These are phyloP conservation scores for Microascus cirrosus DNA, from an alignment of 2,329 filamentous ascomycete species.

Conservation along the genomic window DNA sequence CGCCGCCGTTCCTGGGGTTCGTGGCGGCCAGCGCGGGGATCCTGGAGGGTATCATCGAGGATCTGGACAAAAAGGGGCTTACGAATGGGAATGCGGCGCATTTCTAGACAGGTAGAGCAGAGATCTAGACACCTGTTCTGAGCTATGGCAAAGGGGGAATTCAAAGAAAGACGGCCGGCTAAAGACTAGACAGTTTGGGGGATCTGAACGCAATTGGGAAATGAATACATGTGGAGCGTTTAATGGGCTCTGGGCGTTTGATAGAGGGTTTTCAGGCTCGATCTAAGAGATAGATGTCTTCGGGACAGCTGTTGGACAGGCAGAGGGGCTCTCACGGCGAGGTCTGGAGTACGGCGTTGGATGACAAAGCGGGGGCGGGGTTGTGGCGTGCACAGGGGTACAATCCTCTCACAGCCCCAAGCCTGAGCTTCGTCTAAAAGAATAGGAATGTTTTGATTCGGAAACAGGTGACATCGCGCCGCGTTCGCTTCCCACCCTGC, in stretches of 20 bases:
- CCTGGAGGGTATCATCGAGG: slow-evolving; percentile 32
- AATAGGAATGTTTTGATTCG: not conserved
- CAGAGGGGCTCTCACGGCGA: not conserved
- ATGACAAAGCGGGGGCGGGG: not conserved
- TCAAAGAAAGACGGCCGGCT: not conserved
- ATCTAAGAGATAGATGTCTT: not conserved
- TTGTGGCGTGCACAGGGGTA: too few species aligned
- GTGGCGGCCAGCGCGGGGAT: slow-evolving; percentile 66
- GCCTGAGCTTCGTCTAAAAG: not conserved
- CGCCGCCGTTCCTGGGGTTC: slow-evolving; percentile 67
- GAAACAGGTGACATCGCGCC: not conserved
- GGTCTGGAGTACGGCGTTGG: not conserved
- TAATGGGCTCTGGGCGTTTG: not conserved
- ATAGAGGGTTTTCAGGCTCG: not conserved
- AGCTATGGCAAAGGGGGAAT: not conserved
- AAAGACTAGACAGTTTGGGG: not conserved
- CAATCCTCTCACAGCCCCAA: not conserved
- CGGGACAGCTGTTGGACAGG: not conserved
- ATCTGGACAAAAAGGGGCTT: slow-evolving; percentile 10
- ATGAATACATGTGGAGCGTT: not conserved
- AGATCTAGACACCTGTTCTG: not conserved
- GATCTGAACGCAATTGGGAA: not conserved
- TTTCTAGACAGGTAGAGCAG: not conserved
- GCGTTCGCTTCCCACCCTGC: not conserved
- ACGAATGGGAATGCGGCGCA: slow-evolving; percentile 1